phyloP scores from a whole-genome alignment of 306 rosid genomes.

The Dalbergia oliveri region DNA sequence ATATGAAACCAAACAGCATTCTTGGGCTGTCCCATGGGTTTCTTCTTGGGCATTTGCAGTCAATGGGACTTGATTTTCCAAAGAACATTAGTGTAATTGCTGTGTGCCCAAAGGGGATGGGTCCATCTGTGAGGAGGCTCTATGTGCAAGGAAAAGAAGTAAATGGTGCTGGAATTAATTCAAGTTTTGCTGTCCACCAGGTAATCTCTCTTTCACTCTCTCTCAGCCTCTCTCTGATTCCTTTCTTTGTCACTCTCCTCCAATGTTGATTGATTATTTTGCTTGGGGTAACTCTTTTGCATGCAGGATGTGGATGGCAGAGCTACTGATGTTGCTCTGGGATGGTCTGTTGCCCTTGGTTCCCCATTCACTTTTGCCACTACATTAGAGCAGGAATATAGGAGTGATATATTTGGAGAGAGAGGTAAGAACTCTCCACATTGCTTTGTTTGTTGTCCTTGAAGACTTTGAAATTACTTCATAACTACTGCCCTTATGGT shows the following conservation, averaged over 20 bases:
- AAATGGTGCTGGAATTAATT: constrained; percentile 96
- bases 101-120: constrained; percentile 98
- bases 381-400: constrained; percentile 94
- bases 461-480: not conserved
- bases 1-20: constrained; percentile 94
- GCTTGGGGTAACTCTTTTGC: constrained; percentile 12
- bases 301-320: constrained; percentile 95
- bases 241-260: not conserved
- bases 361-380: constrained; percentile 98
- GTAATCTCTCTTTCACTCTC: constrained; percentile 42
- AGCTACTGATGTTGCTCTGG: constrained; percentile 95
- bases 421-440: constrained; percentile 63
- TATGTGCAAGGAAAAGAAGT: constrained; percentile 96
- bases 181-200: constrained; percentile 95
- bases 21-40: constrained; percentile 99
- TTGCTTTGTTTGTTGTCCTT: not conserved
- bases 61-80: constrained; percentile 87
- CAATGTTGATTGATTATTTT: constrained; percentile 21
- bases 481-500: constrained; percentile 45
- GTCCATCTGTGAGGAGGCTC: constrained; percentile 95
- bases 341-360: constrained; percentile 98
- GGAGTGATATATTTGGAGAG: constrained; percentile 98
- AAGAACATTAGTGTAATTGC: constrained; percentile 87
- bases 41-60: constrained; percentile 96
- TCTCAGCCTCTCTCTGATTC: not conserved